phyloP scores from a whole-genome alignment of 1,139 yeast genomes.

The Saccharomycopsis crataegensis region DNA sequence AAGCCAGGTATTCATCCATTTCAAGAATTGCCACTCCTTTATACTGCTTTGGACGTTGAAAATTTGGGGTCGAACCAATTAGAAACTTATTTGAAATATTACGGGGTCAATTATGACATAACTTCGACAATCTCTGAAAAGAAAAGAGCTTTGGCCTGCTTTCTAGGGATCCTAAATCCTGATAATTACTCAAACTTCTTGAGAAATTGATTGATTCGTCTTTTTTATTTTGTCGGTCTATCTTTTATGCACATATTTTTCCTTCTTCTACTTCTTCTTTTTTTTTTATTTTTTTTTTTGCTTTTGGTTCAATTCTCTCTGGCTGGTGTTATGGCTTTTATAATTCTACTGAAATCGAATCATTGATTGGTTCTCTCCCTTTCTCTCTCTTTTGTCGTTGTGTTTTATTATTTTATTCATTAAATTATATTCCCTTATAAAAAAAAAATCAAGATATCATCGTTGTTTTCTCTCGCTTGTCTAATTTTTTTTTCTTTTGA shows the following conservation, averaged over 20 bases:
- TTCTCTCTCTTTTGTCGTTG: no score
- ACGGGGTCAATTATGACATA: neutral
- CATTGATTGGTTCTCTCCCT: no score
- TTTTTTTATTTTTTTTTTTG: neutral
- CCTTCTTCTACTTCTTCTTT: neutral
- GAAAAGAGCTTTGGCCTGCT: slow-evolving; percentile 15
- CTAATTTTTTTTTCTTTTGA: no score
- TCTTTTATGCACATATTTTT: neutral
- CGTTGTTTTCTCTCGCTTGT: no score
- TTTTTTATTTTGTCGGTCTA: no score
- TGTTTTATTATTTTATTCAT: no score
- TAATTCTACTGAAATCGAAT: no score
- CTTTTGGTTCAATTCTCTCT: neutral
- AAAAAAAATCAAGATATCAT: no score
- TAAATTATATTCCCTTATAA: no score
- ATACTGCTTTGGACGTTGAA: slow-evolving; percentile 19
- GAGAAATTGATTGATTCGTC: neutral
- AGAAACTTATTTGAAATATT: slow-evolving; percentile 11
- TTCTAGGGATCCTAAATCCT: slow-evolving; percentile 16
- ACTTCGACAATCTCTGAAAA: slow-evolving; percentile 2
- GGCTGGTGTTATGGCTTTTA: neutral
- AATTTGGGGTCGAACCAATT: slow-evolving; percentile 9
- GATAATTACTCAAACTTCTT: slow-evolving; percentile 15
- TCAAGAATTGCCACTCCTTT: slow-evolving; percentile 13
- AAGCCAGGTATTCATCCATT: slow-evolving; percentile 15